Percentiles rank a stretch among this genome's conserved stretches.
These are phyloP conservation scores for Aspergillus eucalypticola DNA, from an alignment of 2,329 filamentous ascomycete species.

Conservation along the genomic window DNA sequence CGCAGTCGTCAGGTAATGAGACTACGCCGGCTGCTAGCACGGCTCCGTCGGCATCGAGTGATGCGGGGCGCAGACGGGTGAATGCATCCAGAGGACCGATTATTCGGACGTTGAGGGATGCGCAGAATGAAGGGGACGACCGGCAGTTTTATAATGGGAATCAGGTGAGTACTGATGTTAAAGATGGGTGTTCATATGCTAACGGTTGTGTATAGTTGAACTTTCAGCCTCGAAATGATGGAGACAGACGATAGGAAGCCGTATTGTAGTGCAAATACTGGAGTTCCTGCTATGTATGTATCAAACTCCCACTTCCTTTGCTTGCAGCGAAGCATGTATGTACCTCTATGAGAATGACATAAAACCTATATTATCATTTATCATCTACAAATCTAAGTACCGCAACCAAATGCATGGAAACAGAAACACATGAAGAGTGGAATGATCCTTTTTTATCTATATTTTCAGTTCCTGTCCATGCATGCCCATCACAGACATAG, in stretches of 20 bases:
- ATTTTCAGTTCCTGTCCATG: constrained; percentile 12
- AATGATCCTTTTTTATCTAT: constrained; percentile 17
- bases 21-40: constrained; percentile 10
- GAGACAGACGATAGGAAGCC: constrained; percentile 11
- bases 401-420: background rate
- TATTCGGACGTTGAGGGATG: constrained; percentile 56
- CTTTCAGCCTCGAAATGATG: constrained; percentile 23
- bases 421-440: constrained; percentile 17
- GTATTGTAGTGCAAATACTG: background rate
- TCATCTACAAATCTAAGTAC: too few relatives aligned
- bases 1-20: constrained; percentile 15
- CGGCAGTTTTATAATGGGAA: constrained; percentile 90
- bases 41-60: constrained; percentile 7
- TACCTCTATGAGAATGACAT: background rate
- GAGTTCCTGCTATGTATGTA: background rate
- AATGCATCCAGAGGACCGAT: constrained; percentile 33
- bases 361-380: background rate
- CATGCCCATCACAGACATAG: constrained; percentile 2
- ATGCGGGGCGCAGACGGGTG: constrained; percentile 16
- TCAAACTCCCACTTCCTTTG: background rate
- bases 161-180: constrained; percentile 58
- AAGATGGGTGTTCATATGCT: background rate
- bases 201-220: constrained; percentile 19
- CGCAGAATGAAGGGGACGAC: constrained; percentile 56
- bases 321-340: background rate